phyloP scores from a whole-genome alignment of 306 rosid species.

The Betula pendula region DNA sequence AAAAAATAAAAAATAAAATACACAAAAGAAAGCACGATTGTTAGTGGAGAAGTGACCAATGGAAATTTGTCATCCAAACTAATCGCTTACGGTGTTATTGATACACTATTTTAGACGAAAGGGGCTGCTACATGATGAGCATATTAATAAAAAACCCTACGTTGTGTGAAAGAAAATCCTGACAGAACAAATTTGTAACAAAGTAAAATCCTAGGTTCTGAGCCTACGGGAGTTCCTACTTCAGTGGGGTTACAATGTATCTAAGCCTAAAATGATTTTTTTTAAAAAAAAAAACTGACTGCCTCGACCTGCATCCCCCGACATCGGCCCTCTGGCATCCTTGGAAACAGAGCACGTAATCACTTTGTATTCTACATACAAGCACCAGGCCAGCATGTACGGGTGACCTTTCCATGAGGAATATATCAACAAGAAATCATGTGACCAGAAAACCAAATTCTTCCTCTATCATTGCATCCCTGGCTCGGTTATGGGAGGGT shows the following conservation, averaged over 20 bases:
- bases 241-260: slow-evolving; percentile 35
- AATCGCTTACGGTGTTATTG: slow-evolving; percentile 23
- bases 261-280: slow-evolving; percentile 26
- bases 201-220: slow-evolving; percentile 21
- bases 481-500: slow-evolving; percentile 9
- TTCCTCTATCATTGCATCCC: slow-evolving; percentile 10
- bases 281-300: neutral
- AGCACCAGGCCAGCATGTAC: slow-evolving; percentile 18
- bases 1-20: too few species aligned
- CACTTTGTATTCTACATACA: slow-evolving; percentile 36
- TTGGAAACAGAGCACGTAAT: slow-evolving; percentile 17
- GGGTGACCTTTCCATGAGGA: slow-evolving; percentile 11
- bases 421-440: neutral
- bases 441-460: slow-evolving; percentile 8
- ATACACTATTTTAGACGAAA: slow-evolving; percentile 14
- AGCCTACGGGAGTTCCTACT: slow-evolving; percentile 24
- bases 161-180: slow-evolving; percentile 12
- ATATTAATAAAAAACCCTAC: slow-evolving; percentile 11
- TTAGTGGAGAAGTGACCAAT: neutral
- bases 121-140: neutral
- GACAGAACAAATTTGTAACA: neutral
- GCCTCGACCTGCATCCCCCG: slow-evolving; percentile 24
- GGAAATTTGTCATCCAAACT: neutral
- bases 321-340: slow-evolving; percentile 20
- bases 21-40: neutral